These are phyloP conservation scores for Sicyos baderoa DNA, from an alignment of 306 rosid species.

Conservation along the genomic window DNA sequence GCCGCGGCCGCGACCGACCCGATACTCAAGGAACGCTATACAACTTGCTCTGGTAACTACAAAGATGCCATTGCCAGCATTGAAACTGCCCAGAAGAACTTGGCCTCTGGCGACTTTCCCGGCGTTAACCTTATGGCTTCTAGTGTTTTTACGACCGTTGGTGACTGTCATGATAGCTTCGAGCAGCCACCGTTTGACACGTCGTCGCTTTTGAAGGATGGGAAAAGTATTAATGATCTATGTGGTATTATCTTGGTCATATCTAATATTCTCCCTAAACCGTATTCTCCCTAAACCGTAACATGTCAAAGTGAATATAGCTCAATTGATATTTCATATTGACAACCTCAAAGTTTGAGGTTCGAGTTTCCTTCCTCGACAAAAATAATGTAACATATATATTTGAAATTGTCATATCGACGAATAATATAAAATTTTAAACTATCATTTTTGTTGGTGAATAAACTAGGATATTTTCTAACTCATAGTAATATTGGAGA, in stretches of 20 bases:
- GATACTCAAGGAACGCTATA: background rate
- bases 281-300: too few species aligned
- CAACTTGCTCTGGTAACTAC: background rate
- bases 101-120: background rate
- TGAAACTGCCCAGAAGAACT: background rate
- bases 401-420: too few species aligned
- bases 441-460: too few species aligned
- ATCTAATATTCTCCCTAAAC: background rate
- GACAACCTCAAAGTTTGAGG: too few species aligned
- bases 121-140: background rate
- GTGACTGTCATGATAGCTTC: background rate
- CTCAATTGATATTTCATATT: too few species aligned
- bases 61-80: background rate
- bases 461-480: too few species aligned
- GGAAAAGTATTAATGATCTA: background rate
- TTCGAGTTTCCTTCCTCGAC: too few species aligned
- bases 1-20: background rate
- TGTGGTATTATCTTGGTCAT: slow-evolving; percentile 11
- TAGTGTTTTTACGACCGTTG: background rate
- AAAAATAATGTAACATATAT: too few species aligned
- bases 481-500: too few species aligned
- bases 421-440: too few species aligned
- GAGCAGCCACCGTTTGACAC: background rate
- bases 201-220: background rate
- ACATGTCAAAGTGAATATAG: too few species aligned